Conservation (phyloP, 176 grass and related monocot species). For the Musa itinerans region DNA sequence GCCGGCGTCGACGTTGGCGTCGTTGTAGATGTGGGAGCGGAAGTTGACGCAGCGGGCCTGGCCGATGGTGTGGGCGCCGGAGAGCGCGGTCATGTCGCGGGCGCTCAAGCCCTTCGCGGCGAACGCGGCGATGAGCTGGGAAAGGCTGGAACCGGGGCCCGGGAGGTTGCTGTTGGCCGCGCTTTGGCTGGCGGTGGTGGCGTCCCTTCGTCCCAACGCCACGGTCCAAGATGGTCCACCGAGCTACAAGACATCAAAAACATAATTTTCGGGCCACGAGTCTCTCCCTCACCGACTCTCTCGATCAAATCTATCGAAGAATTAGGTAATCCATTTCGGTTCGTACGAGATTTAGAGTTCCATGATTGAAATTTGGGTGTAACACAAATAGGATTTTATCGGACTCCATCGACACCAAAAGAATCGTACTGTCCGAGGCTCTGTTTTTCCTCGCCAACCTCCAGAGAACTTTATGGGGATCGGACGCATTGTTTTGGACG, state of each 20-base stretch:
- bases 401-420: too few relatives aligned
- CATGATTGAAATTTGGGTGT: too few relatives aligned
- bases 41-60: slow-evolving; percentile 12
- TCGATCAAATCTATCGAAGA: too few relatives aligned
- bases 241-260: background rate
- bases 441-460: too few relatives aligned
- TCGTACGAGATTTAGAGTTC: too few relatives aligned
- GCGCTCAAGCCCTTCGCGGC: slow-evolving; percentile 2
- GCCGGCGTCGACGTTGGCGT: background rate
- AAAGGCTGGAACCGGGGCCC: background rate
- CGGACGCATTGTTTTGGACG: too few relatives aligned
- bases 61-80: slow-evolving; percentile 14
- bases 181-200: slow-evolving; percentile 2
- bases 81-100: slow-evolving; percentile 6
- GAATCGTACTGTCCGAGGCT: too few relatives aligned
- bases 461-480: too few relatives aligned
- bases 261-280: too few relatives aligned
- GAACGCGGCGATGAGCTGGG: slow-evolving; percentile 10
- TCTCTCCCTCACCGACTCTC: too few relatives aligned
- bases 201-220: background rate
- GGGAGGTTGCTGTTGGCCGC: slow-evolving; percentile 6
- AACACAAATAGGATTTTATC: too few relatives aligned
- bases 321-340: too few relatives aligned
- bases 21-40: slow-evolving; percentile 1
- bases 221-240: background rate